A percentile compares a stretch with the other conserved stretches of the same genome.
These are phyloP conservation scores for Fragosphaeria purpurea DNA, from an alignment of 2,329 filamentous ascomycete genomes.

Conservation along the genomic window DNA sequence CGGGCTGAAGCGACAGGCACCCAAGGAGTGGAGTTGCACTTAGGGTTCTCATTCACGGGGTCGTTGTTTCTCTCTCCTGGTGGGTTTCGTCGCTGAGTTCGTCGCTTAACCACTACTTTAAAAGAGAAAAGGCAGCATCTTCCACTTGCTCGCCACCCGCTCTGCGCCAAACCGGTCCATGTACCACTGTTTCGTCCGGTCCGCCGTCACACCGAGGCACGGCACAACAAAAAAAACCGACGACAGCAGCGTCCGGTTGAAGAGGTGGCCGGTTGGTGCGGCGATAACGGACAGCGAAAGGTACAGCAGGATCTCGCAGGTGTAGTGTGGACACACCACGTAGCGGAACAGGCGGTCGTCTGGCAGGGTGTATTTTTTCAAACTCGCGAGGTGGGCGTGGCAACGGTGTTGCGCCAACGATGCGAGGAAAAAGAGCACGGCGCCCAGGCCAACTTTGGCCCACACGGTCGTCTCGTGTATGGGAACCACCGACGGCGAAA, in stretches of 20 bases:
- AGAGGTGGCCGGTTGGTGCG: conserved; percentile 53
- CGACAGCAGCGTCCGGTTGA: conserved; percentile 66
- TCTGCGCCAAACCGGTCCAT: conserved; percentile 59
- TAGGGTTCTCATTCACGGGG: no score
- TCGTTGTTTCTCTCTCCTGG: no score
- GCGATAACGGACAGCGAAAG: conserved; percentile 63
- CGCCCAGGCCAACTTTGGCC: conserved; percentile 42
- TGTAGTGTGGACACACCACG: conserved; percentile 82
- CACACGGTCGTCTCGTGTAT: conserved; percentile 8
- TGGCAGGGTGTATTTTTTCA: conserved; percentile 78
- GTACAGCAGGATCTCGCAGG: conserved; percentile 79
- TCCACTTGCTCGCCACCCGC: conserved; percentile 54
- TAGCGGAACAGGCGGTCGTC: conserved; percentile 59
- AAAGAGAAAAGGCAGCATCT: conserved; percentile 64
- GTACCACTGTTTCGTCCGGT: conserved; percentile 73
- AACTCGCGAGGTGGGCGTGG: conserved; percentile 57
- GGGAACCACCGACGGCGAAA: no score
- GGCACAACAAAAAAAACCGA: conserved; percentile 62
- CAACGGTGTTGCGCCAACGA: conserved; percentile 66
- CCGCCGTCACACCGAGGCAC: conserved; percentile 75
- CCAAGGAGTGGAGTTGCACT: no score
- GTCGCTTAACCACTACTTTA: conserved; percentile 20
- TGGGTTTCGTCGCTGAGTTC: no score
- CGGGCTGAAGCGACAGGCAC: neutral
- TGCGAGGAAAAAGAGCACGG: conserved; percentile 57